Evolutionary conservation across 768 basidiomycete genomes (phyloP).

Genomic region (Phlebiopsis flavidoalba): DNA sequence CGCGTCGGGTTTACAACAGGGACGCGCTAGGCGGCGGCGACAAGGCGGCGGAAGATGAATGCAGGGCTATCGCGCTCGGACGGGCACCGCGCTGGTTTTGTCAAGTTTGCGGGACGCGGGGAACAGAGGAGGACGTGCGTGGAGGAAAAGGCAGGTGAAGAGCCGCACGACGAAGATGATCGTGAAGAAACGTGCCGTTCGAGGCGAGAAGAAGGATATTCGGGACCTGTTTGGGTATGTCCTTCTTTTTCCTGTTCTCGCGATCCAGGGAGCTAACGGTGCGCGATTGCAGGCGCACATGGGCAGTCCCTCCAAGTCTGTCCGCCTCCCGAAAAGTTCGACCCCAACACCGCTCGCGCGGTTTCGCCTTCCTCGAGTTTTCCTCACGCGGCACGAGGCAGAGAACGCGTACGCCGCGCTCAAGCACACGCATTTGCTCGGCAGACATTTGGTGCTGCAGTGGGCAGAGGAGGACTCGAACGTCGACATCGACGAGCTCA

Average conservation of each 20-base stretch:
- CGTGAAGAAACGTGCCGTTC: constrained; percentile 97
- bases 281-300: constrained; percentile 46
- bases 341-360: constrained; percentile 80
- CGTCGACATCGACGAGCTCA: constrained; percentile 67
- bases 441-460: constrained; percentile 90
- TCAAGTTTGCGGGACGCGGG: constrained; percentile 85
- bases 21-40: constrained; percentile 69
- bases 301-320: constrained; percentile 93
- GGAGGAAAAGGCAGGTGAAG: constrained; percentile 35
- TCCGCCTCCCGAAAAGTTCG: constrained; percentile 92
- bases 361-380: constrained; percentile 97
- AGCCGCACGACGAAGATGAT: constrained; percentile 88
- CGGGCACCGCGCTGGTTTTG: constrained; percentile 77
- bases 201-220: constrained; percentile 92
- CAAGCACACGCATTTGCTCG: constrained; percentile 92
- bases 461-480: constrained; percentile 82
- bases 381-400: constrained; percentile 84
- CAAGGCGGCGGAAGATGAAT: too few relatives aligned
- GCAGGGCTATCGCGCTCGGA: constrained; percentile 81
- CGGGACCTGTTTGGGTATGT: constrained; percentile 64
- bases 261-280: constrained; percentile 23
- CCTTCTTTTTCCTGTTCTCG: constrained; percentile 11
- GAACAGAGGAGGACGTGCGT: constrained; percentile 41
- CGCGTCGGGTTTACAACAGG: constrained; percentile 83
- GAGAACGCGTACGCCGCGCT: constrained; percentile 84